phyloP scores from a whole-genome alignment of 2,329 filamentous ascomycete species.

The Periglandula ipomoeae region DNA sequence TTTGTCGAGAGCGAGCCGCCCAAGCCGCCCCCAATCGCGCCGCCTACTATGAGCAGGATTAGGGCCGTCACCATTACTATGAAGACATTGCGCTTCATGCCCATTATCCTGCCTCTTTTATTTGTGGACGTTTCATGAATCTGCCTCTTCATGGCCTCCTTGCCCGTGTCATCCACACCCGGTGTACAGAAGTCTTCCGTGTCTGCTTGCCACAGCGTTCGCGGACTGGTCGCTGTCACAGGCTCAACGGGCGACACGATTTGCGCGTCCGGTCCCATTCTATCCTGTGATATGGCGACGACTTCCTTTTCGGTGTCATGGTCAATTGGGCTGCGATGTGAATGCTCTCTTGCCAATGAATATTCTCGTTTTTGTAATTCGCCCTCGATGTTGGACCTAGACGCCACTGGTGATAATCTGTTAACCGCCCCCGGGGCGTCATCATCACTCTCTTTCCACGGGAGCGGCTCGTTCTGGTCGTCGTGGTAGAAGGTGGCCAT shows the following conservation, averaged over 20 bases:
- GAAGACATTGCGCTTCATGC: constrained; percentile 1
- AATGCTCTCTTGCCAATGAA: neutral
- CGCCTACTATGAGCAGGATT: neutral
- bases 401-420: neutral
- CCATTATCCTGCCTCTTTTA: neutral
- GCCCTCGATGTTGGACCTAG: neutral
- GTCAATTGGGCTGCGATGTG: neutral
- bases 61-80: neutral
- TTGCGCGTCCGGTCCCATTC: neutral
- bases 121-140: neutral
- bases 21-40: neutral
- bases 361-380: neutral
- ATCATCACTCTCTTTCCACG: constrained; percentile 2
- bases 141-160: neutral
- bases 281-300: neutral
- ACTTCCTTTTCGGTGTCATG: neutral
- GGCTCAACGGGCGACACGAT: neutral
- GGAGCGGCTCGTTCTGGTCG: neutral
- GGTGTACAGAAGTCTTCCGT: neutral
- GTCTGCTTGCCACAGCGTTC: neutral
- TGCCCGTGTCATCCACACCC: neutral
- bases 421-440: neutral
- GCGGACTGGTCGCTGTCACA: too few species aligned
- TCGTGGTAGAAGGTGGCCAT: constrained; percentile 1
- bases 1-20: neutral